Conservation (phyloP, 106 monocot genomes). For the Dioscorea zingiberensis region DNA sequence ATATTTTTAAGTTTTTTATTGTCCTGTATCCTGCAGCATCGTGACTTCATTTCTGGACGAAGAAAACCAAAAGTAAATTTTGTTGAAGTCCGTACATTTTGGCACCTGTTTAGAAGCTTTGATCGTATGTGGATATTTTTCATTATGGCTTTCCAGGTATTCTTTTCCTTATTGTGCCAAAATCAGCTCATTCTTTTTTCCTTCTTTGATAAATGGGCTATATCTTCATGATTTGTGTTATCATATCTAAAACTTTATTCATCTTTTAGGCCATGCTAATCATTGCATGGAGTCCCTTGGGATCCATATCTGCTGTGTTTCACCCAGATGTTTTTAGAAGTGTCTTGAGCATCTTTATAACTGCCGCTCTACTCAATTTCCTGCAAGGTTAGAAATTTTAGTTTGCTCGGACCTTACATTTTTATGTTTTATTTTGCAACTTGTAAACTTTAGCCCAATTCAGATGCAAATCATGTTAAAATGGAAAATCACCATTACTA, state of each 20-base stretch:
- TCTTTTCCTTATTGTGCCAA: neutral
- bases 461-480: too few relatives aligned
- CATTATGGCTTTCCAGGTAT: slow-evolving; percentile 88
- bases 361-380: slow-evolving; percentile 91
- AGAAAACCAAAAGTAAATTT: slow-evolving; percentile 90
- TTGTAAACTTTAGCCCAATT: too few relatives aligned
- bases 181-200: neutral
- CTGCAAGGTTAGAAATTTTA: slow-evolving; percentile 51
- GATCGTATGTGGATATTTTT: slow-evolving; percentile 98
- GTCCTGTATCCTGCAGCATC: slow-evolving; percentile 27
- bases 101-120: slow-evolving; percentile 90
- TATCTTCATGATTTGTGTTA: neutral
- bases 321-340: slow-evolving; percentile 79
- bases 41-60: slow-evolving; percentile 23
- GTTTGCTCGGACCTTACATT: neutral
- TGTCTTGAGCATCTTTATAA: slow-evolving; percentile 86
- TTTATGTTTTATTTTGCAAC: too few relatives aligned
- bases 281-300: slow-evolving; percentile 92
- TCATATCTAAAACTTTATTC: neutral
- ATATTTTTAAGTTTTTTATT: neutral
- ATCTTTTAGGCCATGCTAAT: slow-evolving; percentile 83
- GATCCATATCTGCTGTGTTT: slow-evolving; percentile 63
- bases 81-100: slow-evolving; percentile 93
- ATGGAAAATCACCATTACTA: too few relatives aligned
- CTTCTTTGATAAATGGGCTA: neutral